phyloP scores from a whole-genome alignment of 1,284 basidiomycete genomes.

The Ustilago tritici region DNA sequence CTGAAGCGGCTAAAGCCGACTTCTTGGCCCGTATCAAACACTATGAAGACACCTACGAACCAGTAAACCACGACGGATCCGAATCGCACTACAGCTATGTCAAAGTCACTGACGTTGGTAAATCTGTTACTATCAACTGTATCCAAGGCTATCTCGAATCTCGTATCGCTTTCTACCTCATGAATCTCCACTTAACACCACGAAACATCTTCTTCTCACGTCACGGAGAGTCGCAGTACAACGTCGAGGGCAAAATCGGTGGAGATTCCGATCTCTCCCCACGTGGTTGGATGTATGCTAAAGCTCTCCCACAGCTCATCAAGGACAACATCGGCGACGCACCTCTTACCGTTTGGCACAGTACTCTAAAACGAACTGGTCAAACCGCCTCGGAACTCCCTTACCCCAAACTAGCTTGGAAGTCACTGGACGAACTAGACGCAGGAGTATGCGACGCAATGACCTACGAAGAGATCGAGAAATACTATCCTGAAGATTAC shows the following conservation, averaged over 20 bases:
- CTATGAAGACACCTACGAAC: slow-evolving; percentile 96
- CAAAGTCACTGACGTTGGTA: slow-evolving; percentile 70
- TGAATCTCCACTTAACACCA: slow-evolving; percentile 97
- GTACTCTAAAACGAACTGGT: slow-evolving; percentile 89
- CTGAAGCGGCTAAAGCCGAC: slow-evolving; percentile 85
- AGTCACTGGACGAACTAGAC: slow-evolving; percentile 96
- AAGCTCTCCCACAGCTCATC: slow-evolving; percentile 86
- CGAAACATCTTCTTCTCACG: slow-evolving; percentile 95
- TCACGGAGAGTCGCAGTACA: slow-evolving; percentile 97
- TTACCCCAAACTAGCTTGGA: slow-evolving; percentile 96
- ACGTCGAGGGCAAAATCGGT: slow-evolving; percentile 95
- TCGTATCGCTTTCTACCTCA: slow-evolving; percentile 96
- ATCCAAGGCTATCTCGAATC: slow-evolving; percentile 86
- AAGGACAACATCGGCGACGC: slow-evolving; percentile 91
- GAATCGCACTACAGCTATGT: slow-evolving; percentile 76
- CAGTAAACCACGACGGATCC: slow-evolving; percentile 75
- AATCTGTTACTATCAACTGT: slow-evolving; percentile 63
- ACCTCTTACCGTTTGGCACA: slow-evolving; percentile 95
- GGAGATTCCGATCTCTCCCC: slow-evolving; percentile 90
- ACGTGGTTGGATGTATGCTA: slow-evolving; percentile 86
- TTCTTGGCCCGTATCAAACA: slow-evolving; percentile 90
- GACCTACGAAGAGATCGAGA: slow-evolving; percentile 98
- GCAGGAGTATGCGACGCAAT: slow-evolving; percentile 99
- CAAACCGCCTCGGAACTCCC: slow-evolving; percentile 87
- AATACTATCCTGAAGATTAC: slow-evolving; percentile 96